Base-by-base conservation (phyloP, 441 rosid species). In the Euphorbia celastroides region DNA sequence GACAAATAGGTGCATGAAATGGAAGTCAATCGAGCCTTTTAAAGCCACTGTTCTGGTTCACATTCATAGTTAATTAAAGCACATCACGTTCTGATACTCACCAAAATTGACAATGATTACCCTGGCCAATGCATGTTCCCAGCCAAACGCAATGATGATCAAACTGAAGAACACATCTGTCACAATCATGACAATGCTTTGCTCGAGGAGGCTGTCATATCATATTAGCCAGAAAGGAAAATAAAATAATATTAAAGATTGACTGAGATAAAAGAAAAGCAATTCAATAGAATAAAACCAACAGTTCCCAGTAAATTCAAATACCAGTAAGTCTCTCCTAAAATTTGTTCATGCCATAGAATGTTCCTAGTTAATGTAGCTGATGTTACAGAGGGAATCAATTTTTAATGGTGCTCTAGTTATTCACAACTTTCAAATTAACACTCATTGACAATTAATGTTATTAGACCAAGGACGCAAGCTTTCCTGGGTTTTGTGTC, bases 111-210 rank as follows among this genome's bases (percentile, higher is more conserved):
- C 86, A 82, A 79, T 95, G 99, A 78, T 95, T 95, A 60, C 82
- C 86, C 90, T 81, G 88, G 65, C 98, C 99, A 67, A 92, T 75
- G 80, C 99, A 95, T 19, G 98, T 85, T 62, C 99, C 98, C n/a
- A 90, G 85, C 99, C 99, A 95, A 72, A 90, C 96, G 78, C 99
- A 95, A 71, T 95, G 99, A 73, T 92, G 99, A 82, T 95, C 99
- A 82, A 92, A 95, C 84, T 92, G 96, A 78, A 95, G 97, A 81
- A 92, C 94, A 62, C 96, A 95, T 81, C 78, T 90, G 66, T 92
- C 96, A 73, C 99, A 95, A 73, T 95, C 99, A 79, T 92, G 89
- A 75, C 99, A 95, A 81, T 92, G 99, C 78, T 92, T 95, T 70
- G 98, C 81, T 77, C 96, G 85, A 25, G 95, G 99, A 75, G 99